These are phyloP conservation scores for Kalanchoe fedtschenkoi DNA, from an alignment of 164 flowering plant species.

Conservation along the genomic window DNA sequence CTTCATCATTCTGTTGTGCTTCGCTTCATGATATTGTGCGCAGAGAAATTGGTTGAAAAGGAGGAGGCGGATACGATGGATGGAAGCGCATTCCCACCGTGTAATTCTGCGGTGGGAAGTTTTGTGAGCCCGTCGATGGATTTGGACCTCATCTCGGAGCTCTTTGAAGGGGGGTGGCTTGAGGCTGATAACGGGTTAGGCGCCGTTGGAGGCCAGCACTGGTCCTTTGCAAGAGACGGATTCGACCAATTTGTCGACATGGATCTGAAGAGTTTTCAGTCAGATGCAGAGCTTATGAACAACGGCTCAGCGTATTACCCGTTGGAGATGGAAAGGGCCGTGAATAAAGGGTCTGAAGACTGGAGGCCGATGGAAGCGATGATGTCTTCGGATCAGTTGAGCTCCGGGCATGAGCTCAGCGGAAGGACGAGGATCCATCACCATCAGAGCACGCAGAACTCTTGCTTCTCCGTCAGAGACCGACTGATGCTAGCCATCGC, in stretches of 20 bases:
- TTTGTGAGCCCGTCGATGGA: neutral
- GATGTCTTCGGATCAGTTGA: neutral
- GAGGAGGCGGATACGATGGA: neutral
- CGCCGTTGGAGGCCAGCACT: neutral
- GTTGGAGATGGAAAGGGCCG: neutral
- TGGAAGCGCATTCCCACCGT: constrained; percentile 1
- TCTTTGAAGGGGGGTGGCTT: neutral
- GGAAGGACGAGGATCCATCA: neutral
- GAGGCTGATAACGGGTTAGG: neutral
- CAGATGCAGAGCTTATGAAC: neutral
- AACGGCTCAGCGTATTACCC: neutral
- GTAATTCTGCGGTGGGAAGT: neutral
- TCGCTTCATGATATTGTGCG: neutral
- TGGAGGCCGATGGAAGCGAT: neutral
- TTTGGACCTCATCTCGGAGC: neutral
- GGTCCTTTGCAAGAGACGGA: neutral
- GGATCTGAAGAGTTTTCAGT: neutral
- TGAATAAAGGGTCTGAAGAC: neutral
- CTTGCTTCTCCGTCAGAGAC: neutral
- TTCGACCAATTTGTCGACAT: neutral
- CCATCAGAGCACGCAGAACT: neutral
- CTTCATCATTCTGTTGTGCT: constrained; percentile 2
- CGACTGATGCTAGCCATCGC: neutral
- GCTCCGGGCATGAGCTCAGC: neutral
- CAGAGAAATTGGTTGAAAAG: neutral